Evolutionary conservation across 2,329 filamentous ascomycete species (phyloP).

Genomic region (Aspergillus sp.): DNA sequence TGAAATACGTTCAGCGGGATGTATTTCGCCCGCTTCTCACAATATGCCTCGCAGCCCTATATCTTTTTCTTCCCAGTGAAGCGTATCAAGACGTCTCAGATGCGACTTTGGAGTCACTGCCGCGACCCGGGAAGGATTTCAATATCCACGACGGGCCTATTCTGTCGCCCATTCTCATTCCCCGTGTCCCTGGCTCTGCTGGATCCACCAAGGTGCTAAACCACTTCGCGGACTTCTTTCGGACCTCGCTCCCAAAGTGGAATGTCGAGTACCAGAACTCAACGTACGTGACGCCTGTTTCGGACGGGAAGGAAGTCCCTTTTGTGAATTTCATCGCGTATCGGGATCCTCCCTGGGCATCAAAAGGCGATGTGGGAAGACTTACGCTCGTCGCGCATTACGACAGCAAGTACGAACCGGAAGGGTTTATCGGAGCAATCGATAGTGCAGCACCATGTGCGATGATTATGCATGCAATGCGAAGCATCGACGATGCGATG

Average conservation of each 20-base stretch:
- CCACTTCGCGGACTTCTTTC: constrained; percentile 85
- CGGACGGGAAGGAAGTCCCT: constrained; percentile 68
- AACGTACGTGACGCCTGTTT: constrained; percentile 77
- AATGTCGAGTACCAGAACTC: constrained; percentile 82
- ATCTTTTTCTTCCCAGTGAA: constrained; percentile 24
- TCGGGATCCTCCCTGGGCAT: constrained; percentile 81
- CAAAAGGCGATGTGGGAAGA: constrained; percentile 71
- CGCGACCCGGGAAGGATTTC: constrained; percentile 72
- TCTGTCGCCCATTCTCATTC: constrained; percentile 80
- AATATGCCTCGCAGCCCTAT: constrained; percentile 25
- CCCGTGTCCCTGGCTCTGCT: constrained; percentile 83
- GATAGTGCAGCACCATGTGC: constrained; percentile 95
- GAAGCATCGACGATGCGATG: constrained; percentile 75
- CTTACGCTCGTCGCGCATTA: constrained; percentile 92
- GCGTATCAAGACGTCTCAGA: constrained; percentile 69
- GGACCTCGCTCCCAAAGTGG: constrained; percentile 73
- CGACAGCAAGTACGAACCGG: constrained; percentile 76
- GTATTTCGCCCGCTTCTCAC: constrained; percentile 25
- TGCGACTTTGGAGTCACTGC: constrained; percentile 68
- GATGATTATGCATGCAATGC: constrained; percentile 83
- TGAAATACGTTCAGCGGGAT: constrained; percentile 30
- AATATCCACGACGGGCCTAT: constrained; percentile 73
- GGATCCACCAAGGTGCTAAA: constrained; percentile 71
- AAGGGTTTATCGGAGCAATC: constrained; percentile 88
- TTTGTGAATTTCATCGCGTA: constrained; percentile 86